These are phyloP conservation scores for Parascedosporium putredinis DNA, from an alignment of 2,329 filamentous ascomycete species.

Conservation along the genomic window DNA sequence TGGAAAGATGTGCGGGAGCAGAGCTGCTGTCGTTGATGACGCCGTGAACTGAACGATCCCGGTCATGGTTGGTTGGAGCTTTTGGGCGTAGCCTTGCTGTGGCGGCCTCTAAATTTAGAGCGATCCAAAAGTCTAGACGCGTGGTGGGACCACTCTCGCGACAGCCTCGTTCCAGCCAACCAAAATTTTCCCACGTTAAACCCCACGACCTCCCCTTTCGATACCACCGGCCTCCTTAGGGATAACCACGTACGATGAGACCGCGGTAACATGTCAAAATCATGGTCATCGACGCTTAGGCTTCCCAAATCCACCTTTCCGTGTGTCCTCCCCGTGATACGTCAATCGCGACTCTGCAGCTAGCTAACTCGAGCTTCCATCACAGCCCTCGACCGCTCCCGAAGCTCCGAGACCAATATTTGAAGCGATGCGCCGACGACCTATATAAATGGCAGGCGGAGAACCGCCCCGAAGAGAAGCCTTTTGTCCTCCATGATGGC, in stretches of 20 bases:
- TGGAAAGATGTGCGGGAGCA: too few relatives aligned
- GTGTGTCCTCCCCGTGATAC: too few relatives aligned
- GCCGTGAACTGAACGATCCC: not conserved
- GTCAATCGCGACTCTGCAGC: constrained; percentile 8
- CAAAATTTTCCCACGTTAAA: constrained; percentile 2
- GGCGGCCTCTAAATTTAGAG: not conserved
- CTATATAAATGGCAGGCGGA: constrained; percentile 78
- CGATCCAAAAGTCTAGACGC: not conserved
- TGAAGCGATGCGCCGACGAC: constrained; percentile 72
- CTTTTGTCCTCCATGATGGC: constrained; percentile 85
- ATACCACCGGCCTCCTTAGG: not conserved
- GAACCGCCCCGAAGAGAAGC: constrained; percentile 40
- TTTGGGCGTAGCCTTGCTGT: not conserved
- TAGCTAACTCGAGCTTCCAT: not conserved
- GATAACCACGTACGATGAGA: constrained; percentile 3
- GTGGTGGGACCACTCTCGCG: not conserved
- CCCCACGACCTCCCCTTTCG: not conserved
- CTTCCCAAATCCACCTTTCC: constrained; percentile 67
- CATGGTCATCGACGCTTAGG: constrained; percentile 64
- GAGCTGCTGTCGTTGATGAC: not conserved
- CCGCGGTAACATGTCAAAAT: constrained; percentile 35
- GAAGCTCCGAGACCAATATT: constrained; percentile 44
- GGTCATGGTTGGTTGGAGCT: not conserved
- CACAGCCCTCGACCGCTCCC: constrained; percentile 41
- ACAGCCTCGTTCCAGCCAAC: not conserved